A percentile compares a stretch with the other conserved stretches of the same genome.
These are phyloP conservation scores for Albifimbria verrucaria DNA, from an alignment of 2,329 filamentous ascomycete genomes.

Conservation along the genomic window DNA sequence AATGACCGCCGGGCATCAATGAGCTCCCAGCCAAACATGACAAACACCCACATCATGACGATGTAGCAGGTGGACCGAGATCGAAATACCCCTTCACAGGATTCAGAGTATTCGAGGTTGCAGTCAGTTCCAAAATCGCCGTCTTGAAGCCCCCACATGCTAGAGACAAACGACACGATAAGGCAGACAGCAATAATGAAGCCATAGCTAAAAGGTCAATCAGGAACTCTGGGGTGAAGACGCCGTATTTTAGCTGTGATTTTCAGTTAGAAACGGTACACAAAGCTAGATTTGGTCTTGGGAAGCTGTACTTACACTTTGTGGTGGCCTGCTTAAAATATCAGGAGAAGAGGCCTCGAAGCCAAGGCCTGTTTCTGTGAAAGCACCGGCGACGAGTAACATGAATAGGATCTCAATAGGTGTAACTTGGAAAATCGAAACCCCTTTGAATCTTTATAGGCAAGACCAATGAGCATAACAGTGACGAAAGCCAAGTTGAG, in stretches of 20 bases:
- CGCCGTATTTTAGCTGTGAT: constrained; percentile 40
- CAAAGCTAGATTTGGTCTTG: too few species aligned
- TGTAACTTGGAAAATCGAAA: constrained; percentile 67
- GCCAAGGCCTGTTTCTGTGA: constrained; percentile 70
- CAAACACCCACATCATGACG: constrained; percentile 64
- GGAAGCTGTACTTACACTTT: constrained; percentile 14
- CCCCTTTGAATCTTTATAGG: constrained; percentile 61
- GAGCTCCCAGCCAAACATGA: constrained; percentile 69
- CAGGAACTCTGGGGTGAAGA: constrained; percentile 63
- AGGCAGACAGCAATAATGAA: constrained; percentile 60
- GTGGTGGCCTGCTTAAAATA: constrained; percentile 37
- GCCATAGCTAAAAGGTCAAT: constrained; percentile 62
- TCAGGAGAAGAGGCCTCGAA: constrained; percentile 66
- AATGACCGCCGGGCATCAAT: constrained; percentile 63
- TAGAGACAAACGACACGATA: constrained; percentile 53
- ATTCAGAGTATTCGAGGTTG: constrained; percentile 48
- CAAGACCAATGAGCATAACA: constrained; percentile 63
- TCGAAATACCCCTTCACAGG: constrained; percentile 58
- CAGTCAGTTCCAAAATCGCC: constrained; percentile 55
- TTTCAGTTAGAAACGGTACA: neutral
- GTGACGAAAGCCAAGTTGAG: constrained; percentile 67
- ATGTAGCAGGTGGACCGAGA: constrained; percentile 65
- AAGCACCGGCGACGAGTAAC: constrained; percentile 68
- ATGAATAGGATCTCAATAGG: constrained; percentile 74
- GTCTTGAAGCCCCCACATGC: constrained; percentile 52